These are phyloP conservation scores for Sordariomycetes sp. DNA, from an alignment of 2,329 filamentous ascomycete species.

Conservation along the genomic window DNA sequence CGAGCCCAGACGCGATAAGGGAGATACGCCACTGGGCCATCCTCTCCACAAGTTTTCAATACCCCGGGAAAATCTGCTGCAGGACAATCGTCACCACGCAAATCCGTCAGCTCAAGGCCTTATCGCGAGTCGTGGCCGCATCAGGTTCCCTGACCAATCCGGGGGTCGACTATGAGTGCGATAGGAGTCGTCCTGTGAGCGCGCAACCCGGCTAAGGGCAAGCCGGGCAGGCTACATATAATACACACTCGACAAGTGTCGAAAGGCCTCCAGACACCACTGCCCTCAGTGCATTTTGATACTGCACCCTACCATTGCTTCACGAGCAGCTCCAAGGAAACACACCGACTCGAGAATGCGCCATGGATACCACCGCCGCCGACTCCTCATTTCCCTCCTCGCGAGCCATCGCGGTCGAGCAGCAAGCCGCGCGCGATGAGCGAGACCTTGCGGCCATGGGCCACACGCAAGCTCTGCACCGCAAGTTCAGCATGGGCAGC, in stretches of 20 bases:
- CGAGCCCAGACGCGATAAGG: neutral
- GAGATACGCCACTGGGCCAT: neutral
- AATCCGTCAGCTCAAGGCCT: neutral
- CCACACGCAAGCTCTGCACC: slow-evolving; percentile 13
- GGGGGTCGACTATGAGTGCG: neutral
- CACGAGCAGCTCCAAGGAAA: neutral
- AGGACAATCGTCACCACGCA: neutral
- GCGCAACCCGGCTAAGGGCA: neutral
- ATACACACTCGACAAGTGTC: neutral
- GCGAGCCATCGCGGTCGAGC: slow-evolving; percentile 1
- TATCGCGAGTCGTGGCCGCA: neutral
- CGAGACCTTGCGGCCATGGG: slow-evolving; percentile 15
- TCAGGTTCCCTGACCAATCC: neutral
- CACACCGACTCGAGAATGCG: neutral
- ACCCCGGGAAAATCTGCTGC: neutral
- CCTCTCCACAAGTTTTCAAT: neutral
- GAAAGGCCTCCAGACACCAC: neutral
- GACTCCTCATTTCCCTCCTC: neutral
- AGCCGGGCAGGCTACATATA: neutral
- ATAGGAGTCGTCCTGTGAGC: neutral
- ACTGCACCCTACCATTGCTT: neutral
- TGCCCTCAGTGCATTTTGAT: neutral
- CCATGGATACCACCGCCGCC: neutral
- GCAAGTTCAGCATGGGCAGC: slow-evolving; percentile 34
- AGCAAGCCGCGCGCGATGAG: slow-evolving; percentile 9